Percentiles rank a stretch among this genome's conserved stretches.
These are phyloP conservation scores for Taiozyma sp. DNA, from an alignment of 1,139 yeast genomes.

Conservation along the genomic window DNA sequence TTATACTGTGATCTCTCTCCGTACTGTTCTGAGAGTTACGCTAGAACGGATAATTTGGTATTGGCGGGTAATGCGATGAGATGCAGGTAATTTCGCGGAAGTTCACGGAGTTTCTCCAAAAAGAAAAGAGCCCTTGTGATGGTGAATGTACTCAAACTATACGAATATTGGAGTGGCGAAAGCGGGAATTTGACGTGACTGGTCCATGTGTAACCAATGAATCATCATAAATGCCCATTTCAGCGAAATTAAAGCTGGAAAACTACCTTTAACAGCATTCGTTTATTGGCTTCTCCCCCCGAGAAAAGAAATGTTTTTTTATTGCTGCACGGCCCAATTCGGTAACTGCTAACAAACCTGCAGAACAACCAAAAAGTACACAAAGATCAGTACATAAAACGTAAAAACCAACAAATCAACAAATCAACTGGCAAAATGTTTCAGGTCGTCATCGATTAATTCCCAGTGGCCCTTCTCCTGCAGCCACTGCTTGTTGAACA, in stretches of 20 bases:
- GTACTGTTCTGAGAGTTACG: background rate
- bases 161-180: background rate
- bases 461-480: constrained; percentile 59
- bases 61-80: background rate
- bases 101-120: background rate
- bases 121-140: background rate
- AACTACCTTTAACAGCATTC: background rate
- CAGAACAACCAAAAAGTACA: background rate
- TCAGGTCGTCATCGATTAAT: constrained; percentile 62
- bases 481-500: constrained; percentile 75
- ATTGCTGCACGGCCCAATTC: too few relatives aligned
- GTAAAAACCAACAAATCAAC: too few relatives aligned
- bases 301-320: background rate
- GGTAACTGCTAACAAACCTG: background rate
- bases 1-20: background rate
- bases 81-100: background rate
- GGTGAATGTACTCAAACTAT: background rate
- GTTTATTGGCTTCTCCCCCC: background rate
- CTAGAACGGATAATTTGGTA: background rate
- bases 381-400: background rate
- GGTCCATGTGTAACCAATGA: too few relatives aligned
- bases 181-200: background rate
- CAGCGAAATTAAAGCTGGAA: background rate
- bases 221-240: background rate
- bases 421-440: constrained; percentile 9